Percentiles rank a stretch among this genome's conserved stretches.
These are phyloP conservation scores for Solanum hybrid DNA, from an alignment of 305 asterid species.

Conservation along the genomic window DNA sequence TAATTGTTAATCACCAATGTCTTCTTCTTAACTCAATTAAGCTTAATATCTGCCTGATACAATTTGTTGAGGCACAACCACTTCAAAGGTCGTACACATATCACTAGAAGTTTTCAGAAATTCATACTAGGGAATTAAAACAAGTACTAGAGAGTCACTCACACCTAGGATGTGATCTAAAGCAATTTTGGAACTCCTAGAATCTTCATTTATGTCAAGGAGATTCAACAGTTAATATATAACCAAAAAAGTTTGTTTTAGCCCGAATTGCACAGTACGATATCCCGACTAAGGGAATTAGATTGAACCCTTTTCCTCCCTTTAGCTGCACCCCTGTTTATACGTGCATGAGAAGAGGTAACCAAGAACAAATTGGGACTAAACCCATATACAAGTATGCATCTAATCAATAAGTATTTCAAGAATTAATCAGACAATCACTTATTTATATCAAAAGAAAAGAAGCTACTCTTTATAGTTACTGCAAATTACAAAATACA, in stretches of 20 bases:
- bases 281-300: background rate
- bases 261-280: background rate
- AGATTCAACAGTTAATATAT: background rate
- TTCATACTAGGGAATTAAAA: background rate
- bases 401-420: background rate
- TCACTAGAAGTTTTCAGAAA: background rate
- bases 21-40: background rate
- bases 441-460: background rate
- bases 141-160: background rate
- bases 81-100: background rate
- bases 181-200: background rate
- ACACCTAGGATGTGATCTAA: background rate
- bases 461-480: background rate
- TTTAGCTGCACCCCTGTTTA: background rate
- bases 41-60: background rate
- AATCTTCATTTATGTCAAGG: background rate
- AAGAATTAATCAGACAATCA: background rate
- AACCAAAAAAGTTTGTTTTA: background rate
- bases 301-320: background rate
- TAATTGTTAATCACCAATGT: background rate
- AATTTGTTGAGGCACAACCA: background rate
- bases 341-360: background rate
- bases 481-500: background rate
- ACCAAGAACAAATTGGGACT: background rate
- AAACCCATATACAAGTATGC: background rate